Conservation (phyloP, 768 basidiomycete species). For the Naganishia friedmannii region DNA sequence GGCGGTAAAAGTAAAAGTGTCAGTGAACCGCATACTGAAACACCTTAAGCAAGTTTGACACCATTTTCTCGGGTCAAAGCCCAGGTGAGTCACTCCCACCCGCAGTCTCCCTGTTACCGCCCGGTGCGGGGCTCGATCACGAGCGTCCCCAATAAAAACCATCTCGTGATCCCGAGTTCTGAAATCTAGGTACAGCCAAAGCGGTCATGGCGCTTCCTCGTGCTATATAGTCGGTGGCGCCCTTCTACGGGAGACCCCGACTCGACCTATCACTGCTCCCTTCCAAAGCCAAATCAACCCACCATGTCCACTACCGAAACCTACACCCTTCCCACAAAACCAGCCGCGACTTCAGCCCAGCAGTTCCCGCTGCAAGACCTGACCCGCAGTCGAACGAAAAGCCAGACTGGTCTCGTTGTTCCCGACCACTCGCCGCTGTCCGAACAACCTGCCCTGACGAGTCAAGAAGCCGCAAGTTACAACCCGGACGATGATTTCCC, state of each 20-base stretch:
- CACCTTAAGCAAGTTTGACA: neutral
- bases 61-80: too few species aligned
- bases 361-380: slow-evolving; percentile 3
- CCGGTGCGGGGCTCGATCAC: slow-evolving; percentile 25
- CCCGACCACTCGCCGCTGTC: neutral
- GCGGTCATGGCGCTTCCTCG: too few species aligned
- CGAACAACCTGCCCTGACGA: slow-evolving; percentile 5
- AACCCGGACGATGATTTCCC: slow-evolving; percentile 13
- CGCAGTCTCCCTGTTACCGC: neutral
- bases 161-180: slow-evolving; percentile 1
- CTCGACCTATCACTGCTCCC: too few species aligned
- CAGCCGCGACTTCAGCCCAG: too few species aligned
- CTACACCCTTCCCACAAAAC: too few species aligned
- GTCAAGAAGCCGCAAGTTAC: slow-evolving; percentile 1
- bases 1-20: neutral
- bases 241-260: too few species aligned
- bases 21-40: neutral
- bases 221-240: too few species aligned
- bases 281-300: too few species aligned
- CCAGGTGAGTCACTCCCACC: slow-evolving; percentile 3
- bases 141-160: neutral
- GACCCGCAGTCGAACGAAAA: neutral
- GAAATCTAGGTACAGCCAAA: neutral
- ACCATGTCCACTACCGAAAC: too few species aligned
- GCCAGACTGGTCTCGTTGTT: neutral